Percentiles rank a stretch among this genome's conserved stretches.
phyloP scores from a whole-genome alignment of 441 rosid genomes.

The Monsonia emarginata region DNA sequence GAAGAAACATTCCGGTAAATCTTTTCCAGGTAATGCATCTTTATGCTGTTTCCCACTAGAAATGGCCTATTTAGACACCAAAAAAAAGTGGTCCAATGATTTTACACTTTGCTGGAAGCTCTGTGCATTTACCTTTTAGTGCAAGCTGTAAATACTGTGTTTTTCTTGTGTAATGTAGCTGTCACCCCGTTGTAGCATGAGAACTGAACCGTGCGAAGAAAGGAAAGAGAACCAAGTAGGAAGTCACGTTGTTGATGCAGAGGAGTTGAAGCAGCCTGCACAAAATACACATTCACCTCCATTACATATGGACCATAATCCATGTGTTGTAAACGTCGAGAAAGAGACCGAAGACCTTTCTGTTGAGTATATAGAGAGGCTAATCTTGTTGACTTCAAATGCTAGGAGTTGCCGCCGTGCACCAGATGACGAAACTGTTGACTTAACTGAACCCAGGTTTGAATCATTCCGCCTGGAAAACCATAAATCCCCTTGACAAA shows the following conservation, averaged over 20 bases:
- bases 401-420: constrained; percentile 33
- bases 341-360: constrained; percentile 21
- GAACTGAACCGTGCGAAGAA: constrained; percentile 18
- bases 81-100: background rate
- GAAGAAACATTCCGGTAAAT: constrained; percentile 51
- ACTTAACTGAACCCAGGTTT: constrained; percentile 74
- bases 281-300: no score
- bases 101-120: background rate
- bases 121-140: background rate
- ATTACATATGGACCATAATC: constrained; percentile 11
- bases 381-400: constrained; percentile 31
- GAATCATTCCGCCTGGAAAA: constrained; percentile 61
- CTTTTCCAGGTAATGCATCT: constrained; percentile 44
- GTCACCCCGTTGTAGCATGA: constrained; percentile 23
- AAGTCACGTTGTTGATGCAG: constrained; percentile 18
- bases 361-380: constrained; percentile 29
- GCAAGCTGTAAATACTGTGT: background rate
- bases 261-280: constrained; percentile 18
- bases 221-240: constrained; percentile 19
- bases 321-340: background rate
- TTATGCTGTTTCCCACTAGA: background rate
- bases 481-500: constrained; percentile 32
- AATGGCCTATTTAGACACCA: background rate
- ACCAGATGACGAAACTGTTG: constrained; percentile 63
- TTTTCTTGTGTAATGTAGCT: constrained; percentile 24